A percentile compares a stretch with the other conserved stretches of the same genome.
phyloP scores from a whole-genome alignment of 306 rosid species.

The Argentina anserina region DNA sequence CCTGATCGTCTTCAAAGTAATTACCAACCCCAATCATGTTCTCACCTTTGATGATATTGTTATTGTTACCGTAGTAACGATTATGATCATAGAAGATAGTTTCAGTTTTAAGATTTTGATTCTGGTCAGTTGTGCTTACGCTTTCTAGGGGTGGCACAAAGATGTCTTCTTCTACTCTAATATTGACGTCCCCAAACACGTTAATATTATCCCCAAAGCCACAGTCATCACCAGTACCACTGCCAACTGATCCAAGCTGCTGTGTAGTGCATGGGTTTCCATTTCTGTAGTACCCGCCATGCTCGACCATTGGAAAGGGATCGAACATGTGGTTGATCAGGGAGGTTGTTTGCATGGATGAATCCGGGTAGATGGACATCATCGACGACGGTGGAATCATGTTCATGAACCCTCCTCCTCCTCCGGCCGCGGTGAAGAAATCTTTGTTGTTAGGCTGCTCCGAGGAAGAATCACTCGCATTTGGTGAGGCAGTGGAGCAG shows the following conservation, averaged over 20 bases:
- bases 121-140: conserved; percentile 27
- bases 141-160: conserved; percentile 70
- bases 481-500: conserved; percentile 47
- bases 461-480: conserved; percentile 58
- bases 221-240: conserved; percentile 3
- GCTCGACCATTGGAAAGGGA: conserved; percentile 36
- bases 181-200: conserved; percentile 32
- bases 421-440: background rate
- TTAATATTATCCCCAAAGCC: conserved; percentile 37
- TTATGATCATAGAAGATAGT: conserved; percentile 19
- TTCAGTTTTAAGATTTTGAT: conserved; percentile 44
- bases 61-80: conserved; percentile 23
- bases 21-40: conserved; percentile 43
- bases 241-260: conserved; percentile 14
- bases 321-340: conserved; percentile 43
- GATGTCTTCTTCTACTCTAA: conserved; percentile 40
- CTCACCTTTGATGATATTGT: conserved; percentile 33
- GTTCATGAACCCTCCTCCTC: conserved; percentile 13
- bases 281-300: conserved; percentile 39
- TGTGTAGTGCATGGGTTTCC: conserved; percentile 38
- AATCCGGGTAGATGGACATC: conserved; percentile 41
- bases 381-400: conserved; percentile 18
- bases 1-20: conserved; percentile 52
- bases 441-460: conserved; percentile 29
- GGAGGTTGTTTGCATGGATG: conserved; percentile 38